These are phyloP conservation scores for Plectosphaerella cucumerina DNA, from an alignment of 2,329 filamentous ascomycete genomes.

Conservation along the genomic window DNA sequence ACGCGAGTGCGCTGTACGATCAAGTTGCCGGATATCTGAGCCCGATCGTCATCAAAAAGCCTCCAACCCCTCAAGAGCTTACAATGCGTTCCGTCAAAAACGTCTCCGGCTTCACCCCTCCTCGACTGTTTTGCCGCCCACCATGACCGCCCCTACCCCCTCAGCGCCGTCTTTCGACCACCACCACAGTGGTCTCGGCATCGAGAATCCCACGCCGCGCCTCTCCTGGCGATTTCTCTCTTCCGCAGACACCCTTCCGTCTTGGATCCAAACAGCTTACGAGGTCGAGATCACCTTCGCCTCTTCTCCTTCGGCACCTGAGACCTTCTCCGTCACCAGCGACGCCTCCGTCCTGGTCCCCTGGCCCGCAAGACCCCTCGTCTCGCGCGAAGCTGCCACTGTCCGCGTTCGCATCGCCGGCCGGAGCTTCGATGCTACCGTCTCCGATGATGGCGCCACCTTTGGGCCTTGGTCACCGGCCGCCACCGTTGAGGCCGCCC, in stretches of 20 bases:
- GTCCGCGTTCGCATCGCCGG: constrained; percentile 24
- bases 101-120: too few species aligned
- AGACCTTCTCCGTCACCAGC: constrained; percentile 3
- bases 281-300: constrained; percentile 11
- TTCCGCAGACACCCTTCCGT: neutral
- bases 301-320: neutral
- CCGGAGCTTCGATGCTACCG: neutral
- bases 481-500: constrained; percentile 4
- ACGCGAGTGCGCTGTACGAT: neutral
- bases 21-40: neutral
- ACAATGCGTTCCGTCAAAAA: neutral
- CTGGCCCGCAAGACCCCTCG: constrained; percentile 16
- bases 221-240: constrained; percentile 14
- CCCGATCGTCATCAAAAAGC: neutral
- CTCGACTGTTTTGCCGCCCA: neutral
- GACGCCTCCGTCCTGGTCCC: constrained; percentile 6
- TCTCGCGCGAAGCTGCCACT: constrained; percentile 18
- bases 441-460: neutral
- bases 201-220: constrained; percentile 8
- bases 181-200: constrained; percentile 11
- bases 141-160: constrained; percentile 2
- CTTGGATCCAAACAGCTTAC: constrained; percentile 13
- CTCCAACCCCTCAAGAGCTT: neutral
- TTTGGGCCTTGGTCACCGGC: constrained; percentile 5
- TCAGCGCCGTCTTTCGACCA: constrained; percentile 12